Evolutionary conservation across 768 basidiomycete species (phyloP), one percentile per base, ranked within the genome.

Genomic region (Serendipita vermifera): DNA sequence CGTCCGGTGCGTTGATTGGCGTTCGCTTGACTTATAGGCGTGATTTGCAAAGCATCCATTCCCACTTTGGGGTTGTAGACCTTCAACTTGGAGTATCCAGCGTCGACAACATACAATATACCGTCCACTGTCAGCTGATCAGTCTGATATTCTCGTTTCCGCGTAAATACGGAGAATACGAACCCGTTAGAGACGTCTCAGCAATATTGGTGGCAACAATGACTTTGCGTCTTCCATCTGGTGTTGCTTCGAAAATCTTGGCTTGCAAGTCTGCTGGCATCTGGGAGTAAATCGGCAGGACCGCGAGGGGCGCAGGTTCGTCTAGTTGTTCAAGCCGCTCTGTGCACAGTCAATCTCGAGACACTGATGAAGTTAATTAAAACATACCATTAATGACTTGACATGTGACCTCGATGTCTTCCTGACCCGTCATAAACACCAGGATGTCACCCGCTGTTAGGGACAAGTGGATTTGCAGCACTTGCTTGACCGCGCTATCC

Each of bases 251-350:
- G 63, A 98, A 98, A 59, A 99, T 99, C 68, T 91, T 94, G 22
- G 96, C 94, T 67, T 99, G 96, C 33, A 99, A 72, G 72, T 98
- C 96, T 4, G 96, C 96, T 7, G 96, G 96, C 96, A 98, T 98
- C 66, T 97, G 94, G 2, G 96, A 98, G 70, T 99, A 98, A 60
- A 98, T 99, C 4, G 96, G 96, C 29, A 99, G 73, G n/a, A 98
- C 82, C 1, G 92, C 83, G 24, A 98, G 71, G 2, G 85, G 80
- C 0, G 87, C 73, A 9, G 91, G 87, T 11, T 98, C 91, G 64
- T 94, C 85, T n/a, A 98, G 74, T 63, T 97, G 92, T 1, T 78
- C 76, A 35, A 98, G 72, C 27, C 96, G 89, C 69, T 99, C 96
- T 94, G 64, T 24, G 38, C 54, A 24, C n/a, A 5, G 38, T 61